Conservation (phyloP, 345 rosid species). For the thale cress (Arabidopsis thaliana) region TAIR10.1 NC_003074.8:3674001-3674500, state of each 20-base stretch:
- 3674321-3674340: slow-evolving; percentile 42
- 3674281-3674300: neutral
- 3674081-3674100: neutral
- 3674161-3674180: neutral
- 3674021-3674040: slow-evolving; percentile 25
- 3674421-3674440: slow-evolving; percentile 36
- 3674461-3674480: neutral
- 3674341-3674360: slow-evolving; percentile 41
- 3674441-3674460: slow-evolving; percentile 25
- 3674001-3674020: slow-evolving; percentile 32
- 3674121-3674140: neutral
- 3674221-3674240: too few relatives aligned
- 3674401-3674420: slow-evolving; percentile 25
- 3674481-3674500: neutral
- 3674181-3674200: neutral
- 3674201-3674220: too few relatives aligned
- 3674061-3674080: slow-evolving; percentile 8
- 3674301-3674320: slow-evolving; percentile 25
- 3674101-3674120: slow-evolving; percentile 2
- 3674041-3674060: slow-evolving; percentile 10
- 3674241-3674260: neutral
- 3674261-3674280: neutral
- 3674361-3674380: slow-evolving; percentile 45
- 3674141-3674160: neutral
- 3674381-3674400: slow-evolving; percentile 49